Evolutionary conservation across 192 early-diverging fungal genomes (phyloP).

Genomic region (Coemansia sp.): DNA sequence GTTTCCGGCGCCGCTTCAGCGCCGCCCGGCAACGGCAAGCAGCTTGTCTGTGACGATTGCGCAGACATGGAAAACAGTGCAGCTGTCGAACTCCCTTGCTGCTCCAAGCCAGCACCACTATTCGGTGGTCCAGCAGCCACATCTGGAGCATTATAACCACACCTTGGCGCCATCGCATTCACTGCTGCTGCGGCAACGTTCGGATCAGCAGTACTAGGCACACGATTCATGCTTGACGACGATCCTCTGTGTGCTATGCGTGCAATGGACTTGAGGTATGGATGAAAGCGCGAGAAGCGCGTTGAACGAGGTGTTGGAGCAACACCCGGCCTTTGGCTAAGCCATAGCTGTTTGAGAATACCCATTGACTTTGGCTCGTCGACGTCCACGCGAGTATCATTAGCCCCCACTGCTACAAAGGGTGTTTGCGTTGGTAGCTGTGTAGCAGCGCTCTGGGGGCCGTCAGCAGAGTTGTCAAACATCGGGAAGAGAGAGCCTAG

Average conservation of each 20-base stretch:
- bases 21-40: background rate
- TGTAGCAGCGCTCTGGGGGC: background rate
- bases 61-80: background rate
- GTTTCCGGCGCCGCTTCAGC: background rate
- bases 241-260: constrained; percentile 46
- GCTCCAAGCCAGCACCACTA: background rate
- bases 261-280: constrained; percentile 50
- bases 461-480: background rate
- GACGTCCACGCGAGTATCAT: constrained; percentile 6
- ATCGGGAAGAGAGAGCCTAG: constrained; percentile 1
- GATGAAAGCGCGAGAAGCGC: constrained; percentile 51
- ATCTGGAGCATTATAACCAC: constrained; percentile 3
- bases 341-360: constrained; percentile 25
- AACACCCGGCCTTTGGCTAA: constrained; percentile 23
- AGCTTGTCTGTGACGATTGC: background rate
- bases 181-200: constrained; percentile 47
- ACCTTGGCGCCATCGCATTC: constrained; percentile 32
- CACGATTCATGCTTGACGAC: constrained; percentile 37
- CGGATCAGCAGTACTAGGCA: constrained; percentile 47
- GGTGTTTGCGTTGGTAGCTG: constrained; percentile 8
- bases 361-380: constrained; percentile 14
- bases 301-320: constrained; percentile 38
- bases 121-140: background rate
- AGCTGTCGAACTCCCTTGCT: background rate
- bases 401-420: constrained; percentile 4